phyloP scores from a whole-genome alignment of 371 early-diverging fungal genomes.

The Parasitella parasitica region DNA sequence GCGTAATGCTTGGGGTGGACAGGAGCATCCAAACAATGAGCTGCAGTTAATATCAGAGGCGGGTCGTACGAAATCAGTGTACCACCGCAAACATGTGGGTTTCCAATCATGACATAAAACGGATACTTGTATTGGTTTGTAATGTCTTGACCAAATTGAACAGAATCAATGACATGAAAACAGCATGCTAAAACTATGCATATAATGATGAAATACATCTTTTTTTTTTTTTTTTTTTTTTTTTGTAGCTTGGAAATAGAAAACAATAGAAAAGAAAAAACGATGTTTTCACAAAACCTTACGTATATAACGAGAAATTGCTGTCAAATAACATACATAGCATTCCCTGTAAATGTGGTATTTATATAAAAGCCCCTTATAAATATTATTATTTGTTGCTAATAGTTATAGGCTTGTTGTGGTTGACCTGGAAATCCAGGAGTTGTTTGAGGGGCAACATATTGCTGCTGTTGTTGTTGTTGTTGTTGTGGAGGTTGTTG shows the following conservation, averaged over 20 bases:
- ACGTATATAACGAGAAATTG: neutral
- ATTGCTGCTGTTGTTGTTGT: conserved; percentile 4
- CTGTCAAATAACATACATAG: neutral
- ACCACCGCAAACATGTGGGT: conserved; percentile 53
- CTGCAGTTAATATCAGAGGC: conserved; percentile 44
- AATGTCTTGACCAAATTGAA: conserved; percentile 35
- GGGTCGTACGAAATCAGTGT: conserved; percentile 42
- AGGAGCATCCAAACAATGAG: conserved; percentile 46
- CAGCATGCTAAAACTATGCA: neutral
- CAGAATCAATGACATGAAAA: neutral
- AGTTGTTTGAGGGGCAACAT: neutral
- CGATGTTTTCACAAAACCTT: neutral
- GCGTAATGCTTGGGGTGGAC: conserved; percentile 8
- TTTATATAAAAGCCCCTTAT: neutral
- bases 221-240: no score
- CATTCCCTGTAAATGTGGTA: neutral
- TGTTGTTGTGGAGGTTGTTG: neutral
- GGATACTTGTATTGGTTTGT: conserved; percentile 32
- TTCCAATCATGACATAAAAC: conserved; percentile 46
- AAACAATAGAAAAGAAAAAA: neutral
- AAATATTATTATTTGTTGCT: neutral
- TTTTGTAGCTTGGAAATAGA: neutral
- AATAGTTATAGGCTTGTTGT: conserved; percentile 16
- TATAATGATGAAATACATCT: neutral
- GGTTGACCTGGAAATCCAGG: conserved; percentile 7